Base-by-base conservation (phyloP, 148 eudicot species). In the Rhododendron henanense region DNA sequence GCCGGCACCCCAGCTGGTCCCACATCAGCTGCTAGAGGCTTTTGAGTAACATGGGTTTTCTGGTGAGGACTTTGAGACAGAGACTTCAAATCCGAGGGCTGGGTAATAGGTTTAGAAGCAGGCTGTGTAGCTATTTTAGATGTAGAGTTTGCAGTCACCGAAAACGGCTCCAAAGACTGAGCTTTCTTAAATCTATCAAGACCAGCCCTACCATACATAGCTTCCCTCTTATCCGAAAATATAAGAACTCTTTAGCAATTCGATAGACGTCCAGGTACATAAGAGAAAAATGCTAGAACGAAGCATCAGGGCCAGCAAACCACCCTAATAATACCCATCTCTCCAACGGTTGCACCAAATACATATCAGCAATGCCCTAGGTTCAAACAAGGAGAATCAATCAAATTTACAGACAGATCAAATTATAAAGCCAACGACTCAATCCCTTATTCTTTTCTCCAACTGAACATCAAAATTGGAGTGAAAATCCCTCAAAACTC, bases 141-240 rank as follows among this genome's bases (percentile, higher is more conserved):
- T 41, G 92, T 75, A 67, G 95, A 57, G 77, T 88, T 92, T 0
- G 79, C 25, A 80, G 90, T 78, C 31, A 96, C 94, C 3, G 96
- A 87, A 78, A 96, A 96, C 18, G 99, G 99, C 88, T 96, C 98
- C 79, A 88, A 88, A 14, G 99, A 78, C 87, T 96, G 92, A 19
- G 97, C 99, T 91, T 96, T 96, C 88, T 92, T 95, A 85, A 96
- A 96, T 84, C 98, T 94, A 78, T 96, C 98, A 63, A 96, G 97
- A 51, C 99, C 98, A 67, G 93, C 82, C 89, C 98, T 92, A 75
- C 99, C 98, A 78, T 96, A 96, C 99, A 96, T 96, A 75, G 83
- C 37, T 85, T 65, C 65, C 28, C 78, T 37, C 82, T 55, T 33
- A 47, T 55, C 73, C 50, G n/a, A 73, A 55, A 67, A 31, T 82